Evolutionary conservation across 176 grass and related monocot species (phyloP).

Genomic region (Puya raimondii): DNA sequence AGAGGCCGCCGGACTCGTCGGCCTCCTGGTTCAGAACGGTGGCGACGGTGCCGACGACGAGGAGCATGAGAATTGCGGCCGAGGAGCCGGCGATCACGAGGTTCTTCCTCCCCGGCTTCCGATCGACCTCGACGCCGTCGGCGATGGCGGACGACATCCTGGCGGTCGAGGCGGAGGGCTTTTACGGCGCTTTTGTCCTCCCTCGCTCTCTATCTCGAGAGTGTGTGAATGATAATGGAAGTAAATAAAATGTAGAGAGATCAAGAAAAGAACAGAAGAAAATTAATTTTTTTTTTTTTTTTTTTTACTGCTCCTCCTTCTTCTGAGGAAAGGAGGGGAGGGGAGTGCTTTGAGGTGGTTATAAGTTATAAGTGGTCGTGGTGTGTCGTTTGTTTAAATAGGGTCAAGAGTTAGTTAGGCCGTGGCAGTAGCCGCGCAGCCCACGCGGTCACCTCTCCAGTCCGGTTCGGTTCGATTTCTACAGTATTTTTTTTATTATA

Average conservation of each 20-base stretch:
- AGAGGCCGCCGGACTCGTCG: neutral
- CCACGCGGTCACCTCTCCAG: no score
- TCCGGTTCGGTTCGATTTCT: no score
- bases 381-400: no score
- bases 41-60: conserved; percentile 46
- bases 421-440: no score
- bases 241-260: neutral
- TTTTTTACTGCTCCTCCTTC: neutral
- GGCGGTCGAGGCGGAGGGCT: neutral
- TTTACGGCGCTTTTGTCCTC: neutral
- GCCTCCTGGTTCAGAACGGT: conserved; percentile 20
- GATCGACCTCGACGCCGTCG: conserved; percentile 5
- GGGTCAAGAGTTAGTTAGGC: no score
- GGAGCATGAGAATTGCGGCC: conserved; percentile 33
- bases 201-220: neutral
- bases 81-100: conserved; percentile 34
- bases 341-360: neutral
- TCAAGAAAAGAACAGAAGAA: neutral
- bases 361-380: no score
- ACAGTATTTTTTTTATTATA: no score
- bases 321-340: neutral
- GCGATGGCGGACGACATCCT: conserved; percentile 1
- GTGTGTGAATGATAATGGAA: neutral
- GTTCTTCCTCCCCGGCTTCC: conserved; percentile 8
- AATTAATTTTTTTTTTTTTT: neutral